Conservation (phyloP, 306 rosid species). For the Acacia crassicarpa region DNA sequence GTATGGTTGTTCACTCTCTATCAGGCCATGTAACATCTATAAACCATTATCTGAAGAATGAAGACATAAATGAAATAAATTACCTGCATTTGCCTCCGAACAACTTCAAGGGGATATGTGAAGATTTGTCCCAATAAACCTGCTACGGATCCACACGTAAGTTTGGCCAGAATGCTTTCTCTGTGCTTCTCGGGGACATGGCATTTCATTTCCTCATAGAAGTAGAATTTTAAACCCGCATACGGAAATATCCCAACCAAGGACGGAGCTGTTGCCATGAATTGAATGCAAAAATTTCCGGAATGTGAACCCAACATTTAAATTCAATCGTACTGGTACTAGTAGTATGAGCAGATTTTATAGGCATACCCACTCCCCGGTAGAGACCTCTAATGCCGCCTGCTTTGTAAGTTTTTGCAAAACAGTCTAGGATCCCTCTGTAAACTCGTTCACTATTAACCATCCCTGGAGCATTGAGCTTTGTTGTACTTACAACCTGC, state of each 20-base stretch:
- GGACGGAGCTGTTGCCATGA: constrained; percentile 70
- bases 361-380: constrained; percentile 82
- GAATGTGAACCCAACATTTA: constrained; percentile 37
- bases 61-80: constrained; percentile 21
- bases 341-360: constrained; percentile 31
- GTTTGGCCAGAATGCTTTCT: constrained; percentile 72
- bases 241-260: constrained; percentile 95
- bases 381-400: constrained; percentile 89
- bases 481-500: constrained; percentile 74
- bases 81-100: constrained; percentile 99
- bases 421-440: constrained; percentile 83
- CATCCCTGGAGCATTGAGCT: constrained; percentile 44
- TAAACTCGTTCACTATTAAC: constrained; percentile 54
- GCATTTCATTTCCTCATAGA: constrained; percentile 94
- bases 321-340: constrained; percentile 19
- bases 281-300: constrained; percentile 24
- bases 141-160: constrained; percentile 88
- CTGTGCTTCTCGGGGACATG: constrained; percentile 77
- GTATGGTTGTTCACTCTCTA: constrained; percentile 16
- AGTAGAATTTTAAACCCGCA: constrained; percentile 95
- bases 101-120: constrained; percentile 97
- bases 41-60: constrained; percentile 10
- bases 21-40: constrained; percentile 19
- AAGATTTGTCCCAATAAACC: constrained; percentile 94
- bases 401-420: constrained; percentile 69